Base-by-base conservation (phyloP, 2,329 filamentous ascomycete species). In the Tolypocladium inflatum region DNA sequence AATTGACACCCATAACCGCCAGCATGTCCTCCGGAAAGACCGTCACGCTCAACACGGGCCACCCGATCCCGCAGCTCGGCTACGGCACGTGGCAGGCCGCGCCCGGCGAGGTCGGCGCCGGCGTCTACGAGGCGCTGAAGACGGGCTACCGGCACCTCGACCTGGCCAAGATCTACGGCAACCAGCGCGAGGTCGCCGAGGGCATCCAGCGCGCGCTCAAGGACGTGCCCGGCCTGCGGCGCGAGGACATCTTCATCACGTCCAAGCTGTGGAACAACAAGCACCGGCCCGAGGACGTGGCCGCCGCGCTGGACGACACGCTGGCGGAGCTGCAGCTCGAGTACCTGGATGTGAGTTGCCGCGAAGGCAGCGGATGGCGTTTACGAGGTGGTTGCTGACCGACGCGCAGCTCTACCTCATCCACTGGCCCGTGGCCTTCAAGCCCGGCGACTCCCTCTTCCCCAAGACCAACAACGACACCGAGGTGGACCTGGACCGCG, bases 71-170 rank as follows among this genome's bases (percentile, higher is more conserved):
- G 3, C 77, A 77, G 55, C 72, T 86, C 61, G 80, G 81, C 61
- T 78, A 70, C 60, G 85, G 85, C 66, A 88, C 85, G 65, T 88
- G 85, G 85, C 86, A 88, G 70, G 83, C 85, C 38, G 75, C 79
- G 64, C 84, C 84, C 55, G 82, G 82, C 62, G 81, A 88, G 72
- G 85, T 87, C 60, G 80, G 81, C 59, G 75, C 80, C 42, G 85
- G 85, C 45, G 84, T 89, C 66, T 84, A 83, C 69, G 78, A 79
- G 63, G 85, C 85, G 41, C 77, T 88, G 60, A 81, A 80, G 70
- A 72, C 76, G 43, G 85, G 85, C 59, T 88, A 88, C 74, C 79
- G 83, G 56, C 84, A 87, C 70, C 82, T 88, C 62, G 76, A 78
- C 60, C 69, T 77, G 52, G 75, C 74, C 69, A 76, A 76, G 70